phyloP scores from a whole-genome alignment of 1,139 yeast genomes.

The Debaryomycetaceae sp. region DNA sequence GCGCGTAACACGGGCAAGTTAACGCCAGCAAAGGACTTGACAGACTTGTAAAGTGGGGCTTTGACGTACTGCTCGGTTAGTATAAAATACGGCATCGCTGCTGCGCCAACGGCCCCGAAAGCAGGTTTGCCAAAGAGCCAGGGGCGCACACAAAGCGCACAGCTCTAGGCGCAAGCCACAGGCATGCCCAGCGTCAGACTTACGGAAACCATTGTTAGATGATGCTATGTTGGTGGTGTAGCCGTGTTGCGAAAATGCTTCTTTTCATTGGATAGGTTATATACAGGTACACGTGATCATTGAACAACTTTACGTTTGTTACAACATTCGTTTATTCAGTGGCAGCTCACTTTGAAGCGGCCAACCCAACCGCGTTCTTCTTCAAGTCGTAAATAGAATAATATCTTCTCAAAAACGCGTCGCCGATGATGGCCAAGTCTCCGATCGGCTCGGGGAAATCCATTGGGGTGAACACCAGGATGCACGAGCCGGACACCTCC shows the following conservation, averaged over 20 bases:
- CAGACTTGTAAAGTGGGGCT: conserved; percentile 44
- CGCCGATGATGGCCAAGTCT: conserved; percentile 93
- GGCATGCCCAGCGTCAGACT: conserved; percentile 1
- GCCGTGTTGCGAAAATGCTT: conserved; percentile 1
- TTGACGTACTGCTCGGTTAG: conserved; percentile 37
- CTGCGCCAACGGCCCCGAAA: no score
- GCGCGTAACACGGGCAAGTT: conserved; percentile 30
- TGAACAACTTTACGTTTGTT: not conserved
- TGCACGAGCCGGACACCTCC: conserved; percentile 91
- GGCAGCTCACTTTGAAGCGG: conserved; percentile 50
- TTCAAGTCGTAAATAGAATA: conserved; percentile 91
- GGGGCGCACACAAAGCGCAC: not conserved
- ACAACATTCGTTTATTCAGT: conserved; percentile 1
- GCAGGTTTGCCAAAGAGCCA: not conserved
- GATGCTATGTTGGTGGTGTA: not conserved
- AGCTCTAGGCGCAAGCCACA: no score
- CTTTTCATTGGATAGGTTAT: conserved; percentile 3
- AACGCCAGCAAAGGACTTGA: conserved; percentile 26
- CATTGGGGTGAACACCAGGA: conserved; percentile 94
- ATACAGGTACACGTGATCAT: conserved; percentile 2
- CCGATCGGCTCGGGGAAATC: conserved; percentile 97
- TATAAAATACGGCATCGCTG: conserved; percentile 7
- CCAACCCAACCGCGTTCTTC: conserved; percentile 90
- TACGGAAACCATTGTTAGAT: conserved; percentile 3
- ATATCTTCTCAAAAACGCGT: conserved; percentile 91